Base-by-base conservation (phyloP, 495 filamentous ascomycete genomes). In the Pseudevernia furfuracea region DNA sequence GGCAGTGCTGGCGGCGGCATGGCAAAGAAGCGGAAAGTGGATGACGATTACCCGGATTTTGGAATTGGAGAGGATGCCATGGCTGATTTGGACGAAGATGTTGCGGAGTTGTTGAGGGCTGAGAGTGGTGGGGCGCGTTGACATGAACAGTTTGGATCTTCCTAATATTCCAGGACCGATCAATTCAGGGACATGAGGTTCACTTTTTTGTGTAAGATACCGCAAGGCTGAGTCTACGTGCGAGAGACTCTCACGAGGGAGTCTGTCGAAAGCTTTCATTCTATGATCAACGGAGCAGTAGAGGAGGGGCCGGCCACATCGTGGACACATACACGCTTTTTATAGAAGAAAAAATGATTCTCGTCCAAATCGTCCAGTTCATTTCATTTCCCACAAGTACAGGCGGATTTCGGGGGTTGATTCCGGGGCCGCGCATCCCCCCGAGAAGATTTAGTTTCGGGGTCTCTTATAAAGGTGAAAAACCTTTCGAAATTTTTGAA, bases 31-130 rank as follows among this genome's bases (percentile, higher is more conserved):
- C 81, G 91, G 69, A 92, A 92, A 69, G 79, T 87, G 63, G 84
- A 86, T 53, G 87, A 89, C 41, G 86, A 87, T 53, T 88, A 90
- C 68, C 84, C 84, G 7, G 83, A 86, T 59, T 84, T 91, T 59
- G 88, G 85, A 0, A 79, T 78, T 17, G 83, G 80, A 8, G 69
- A 69, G 55, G 85, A 88, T 69, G 79, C 76, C 44, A 81, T 83
- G 74, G 87, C 85, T 66, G 91, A 85, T 37, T 78, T 95, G 67
- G 90, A 95, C 70, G 86, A 88, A 1, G 90, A 93, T 74, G 88
- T 95, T 39, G 86, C 87, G n/a, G 88, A 91, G 64, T 83, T 92
- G 74, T 77, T 95, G 64, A 81, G 84, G 60, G 82, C 84, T 46
- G 79, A 85, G 65, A 75, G 74, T n/a, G 69, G 69, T 17, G 52